Evolutionary conservation across 805 yeast species (phyloP).

Genomic region (Komagataella ulmi): DNA sequence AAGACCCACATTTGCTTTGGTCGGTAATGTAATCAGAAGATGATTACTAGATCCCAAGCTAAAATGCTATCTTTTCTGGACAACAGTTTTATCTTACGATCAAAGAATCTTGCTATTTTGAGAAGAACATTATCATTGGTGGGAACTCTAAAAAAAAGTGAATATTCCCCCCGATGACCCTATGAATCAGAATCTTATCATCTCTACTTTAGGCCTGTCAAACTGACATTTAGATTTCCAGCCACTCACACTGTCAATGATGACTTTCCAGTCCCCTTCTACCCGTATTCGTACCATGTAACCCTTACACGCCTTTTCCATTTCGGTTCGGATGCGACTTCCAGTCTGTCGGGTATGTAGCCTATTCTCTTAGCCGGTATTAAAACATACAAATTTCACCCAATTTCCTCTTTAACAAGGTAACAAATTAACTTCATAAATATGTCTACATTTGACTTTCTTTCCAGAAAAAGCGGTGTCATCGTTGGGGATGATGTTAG

Average conservation of each 20-base stretch:
- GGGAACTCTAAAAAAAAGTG: no score
- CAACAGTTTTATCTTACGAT: no score
- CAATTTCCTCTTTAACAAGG: neutral
- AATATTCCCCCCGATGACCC: no score
- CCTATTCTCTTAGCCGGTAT: neutral
- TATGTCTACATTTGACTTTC: constrained; percentile 17
- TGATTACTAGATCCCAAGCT: no score
- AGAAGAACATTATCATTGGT: no score
- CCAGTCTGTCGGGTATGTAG: neutral
- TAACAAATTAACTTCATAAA: neutral
- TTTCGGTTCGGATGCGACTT: neutral
- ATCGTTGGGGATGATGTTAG: constrained; percentile 96
- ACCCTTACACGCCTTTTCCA: neutral
- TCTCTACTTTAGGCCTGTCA: neutral
- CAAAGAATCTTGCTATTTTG: no score
- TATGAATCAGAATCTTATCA: no score
- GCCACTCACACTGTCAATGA: neutral
- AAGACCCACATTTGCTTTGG: no score
- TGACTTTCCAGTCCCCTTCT: neutral
- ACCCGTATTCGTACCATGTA: neutral
- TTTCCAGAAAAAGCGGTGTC: constrained; percentile 90
- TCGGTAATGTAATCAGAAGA: no score
- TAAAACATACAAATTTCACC: neutral
- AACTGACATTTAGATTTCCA: neutral
- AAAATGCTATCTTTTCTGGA: no score